Evolutionary conservation across 23 red algal species (phyloP), one percentile per base, ranked within the genome.

Genomic region (Cyanidium caldarium): DNA sequence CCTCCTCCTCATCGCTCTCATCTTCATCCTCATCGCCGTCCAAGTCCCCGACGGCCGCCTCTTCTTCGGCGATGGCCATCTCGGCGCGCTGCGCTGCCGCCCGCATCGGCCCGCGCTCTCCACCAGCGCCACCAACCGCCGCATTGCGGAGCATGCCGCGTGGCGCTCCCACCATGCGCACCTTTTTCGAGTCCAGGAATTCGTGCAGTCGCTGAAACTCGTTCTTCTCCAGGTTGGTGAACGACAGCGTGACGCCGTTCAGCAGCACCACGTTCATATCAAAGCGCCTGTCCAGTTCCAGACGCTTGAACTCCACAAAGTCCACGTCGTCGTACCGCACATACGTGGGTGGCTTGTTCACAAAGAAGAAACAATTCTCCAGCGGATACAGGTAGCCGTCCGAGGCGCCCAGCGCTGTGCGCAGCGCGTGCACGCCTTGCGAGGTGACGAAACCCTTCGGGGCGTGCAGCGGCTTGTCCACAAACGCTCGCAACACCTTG

Each of bases 281-380:
- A 83, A 98, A 98, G 17, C 92, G 75, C 2, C 84, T 40, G 35
- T 88, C 83, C 23, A 88, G 51, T 69, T 98, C 92, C 83, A 98
- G 80, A 44, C 92, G 45, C 66, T 83, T 80, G 65, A 98, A 98
- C 42, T 98, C 81, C 2, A 98, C 82, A 35, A 77, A 73, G 25
- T 98, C 84, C 34, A 98, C 86, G 40, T 98, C 92, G 43, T 98
- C 92, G 73, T 83, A 98, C n/a, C 92, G 80, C 37, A 88, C 79
- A 46, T 86, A 88, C 7, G 92, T 86, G 16, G 92, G 92, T 2
- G 92, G 92, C 69, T 98, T 98, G 82, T 98, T 98, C 28, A 98
- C 80, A 80, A 98, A 98, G 67, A 98, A 88, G 66, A 86, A 85
- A 44, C 84, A 89, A 34, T 79, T 78, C 65, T 98, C 92, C 35